Evolutionary conservation across 2,329 filamentous ascomycete genomes (phyloP).

Genomic region (Pseudocercospora fuligena): DNA sequence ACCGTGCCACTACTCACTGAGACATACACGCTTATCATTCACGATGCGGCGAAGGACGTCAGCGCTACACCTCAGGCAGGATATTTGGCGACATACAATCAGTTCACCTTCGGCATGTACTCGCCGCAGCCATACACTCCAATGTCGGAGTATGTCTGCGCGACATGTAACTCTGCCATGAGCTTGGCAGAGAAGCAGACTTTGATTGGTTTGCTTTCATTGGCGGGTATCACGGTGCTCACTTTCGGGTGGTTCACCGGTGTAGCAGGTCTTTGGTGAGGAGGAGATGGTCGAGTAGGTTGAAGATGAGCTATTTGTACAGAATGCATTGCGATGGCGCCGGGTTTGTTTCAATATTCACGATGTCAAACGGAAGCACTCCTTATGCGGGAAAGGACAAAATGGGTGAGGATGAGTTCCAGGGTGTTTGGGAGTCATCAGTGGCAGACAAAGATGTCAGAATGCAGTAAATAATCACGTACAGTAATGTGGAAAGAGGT

Average conservation of each 20-base stretch:
- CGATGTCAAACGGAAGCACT: conserved; percentile 22
- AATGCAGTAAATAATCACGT: conserved; percentile 23
- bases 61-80: conserved; percentile 59
- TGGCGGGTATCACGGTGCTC: conserved; percentile 60
- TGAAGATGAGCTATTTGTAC: conserved; percentile 12
- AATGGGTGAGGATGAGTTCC: conserved; percentile 3
- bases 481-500: conserved; percentile 22
- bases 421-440: conserved; percentile 8
- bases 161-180: conserved; percentile 61
- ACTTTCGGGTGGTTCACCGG: conserved; percentile 61
- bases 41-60: conserved; percentile 61
- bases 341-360: conserved; percentile 19
- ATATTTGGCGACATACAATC: conserved; percentile 57
- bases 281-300: conserved; percentile 2
- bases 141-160: conserved; percentile 52
- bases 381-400: conserved; percentile 21
- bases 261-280: conserved; percentile 48
- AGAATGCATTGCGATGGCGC: conserved; percentile 28
- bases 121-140: conserved; percentile 57
- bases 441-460: conserved; percentile 1
- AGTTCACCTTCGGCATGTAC: conserved; percentile 68
- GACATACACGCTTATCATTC: conserved; percentile 67
- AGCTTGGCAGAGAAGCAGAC: conserved; percentile 60
- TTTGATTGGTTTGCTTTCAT: conserved; percentile 60
- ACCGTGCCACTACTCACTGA: conserved; percentile 60